These are phyloP conservation scores for Zygnema circumcarinatum DNA, from an alignment of 139 green algal species.

Conservation along the genomic window DNA sequence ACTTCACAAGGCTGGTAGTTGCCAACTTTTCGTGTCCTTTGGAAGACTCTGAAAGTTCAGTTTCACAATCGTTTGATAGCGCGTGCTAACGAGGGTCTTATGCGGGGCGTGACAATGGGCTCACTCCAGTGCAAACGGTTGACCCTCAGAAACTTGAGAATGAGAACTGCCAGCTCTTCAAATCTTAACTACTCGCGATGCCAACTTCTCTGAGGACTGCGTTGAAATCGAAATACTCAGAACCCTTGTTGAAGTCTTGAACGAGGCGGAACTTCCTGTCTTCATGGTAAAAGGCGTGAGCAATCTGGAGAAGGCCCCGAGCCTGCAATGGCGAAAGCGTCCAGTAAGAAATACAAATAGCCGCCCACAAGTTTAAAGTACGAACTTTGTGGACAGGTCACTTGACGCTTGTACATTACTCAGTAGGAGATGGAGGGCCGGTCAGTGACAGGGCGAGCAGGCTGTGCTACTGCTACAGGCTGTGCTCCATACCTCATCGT, in stretches of 20 bases:
- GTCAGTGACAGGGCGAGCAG: not conserved
- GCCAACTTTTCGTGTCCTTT: too few relatives aligned
- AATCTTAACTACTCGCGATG: conserved; percentile 34
- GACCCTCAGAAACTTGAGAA: too few relatives aligned
- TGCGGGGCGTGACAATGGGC: too few relatives aligned
- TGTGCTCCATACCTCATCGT: conserved; percentile 59
- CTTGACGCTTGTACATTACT: not conserved
- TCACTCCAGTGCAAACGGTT: too few relatives aligned
- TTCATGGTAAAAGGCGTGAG: conserved; percentile 36
- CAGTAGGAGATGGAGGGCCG: not conserved
- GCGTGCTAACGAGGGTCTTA: too few relatives aligned
- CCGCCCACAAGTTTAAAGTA: not conserved
- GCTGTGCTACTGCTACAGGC: not conserved
- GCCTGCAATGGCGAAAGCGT: not conserved
- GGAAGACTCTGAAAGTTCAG: too few relatives aligned
- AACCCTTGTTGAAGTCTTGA: conserved; percentile 44
- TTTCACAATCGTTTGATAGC: too few relatives aligned
- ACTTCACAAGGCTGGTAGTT: too few relatives aligned
- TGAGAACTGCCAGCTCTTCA: too few relatives aligned
- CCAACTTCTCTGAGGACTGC: conserved; percentile 32
- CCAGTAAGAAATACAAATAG: not conserved
- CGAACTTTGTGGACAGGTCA: not conserved
- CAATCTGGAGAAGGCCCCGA: not conserved
- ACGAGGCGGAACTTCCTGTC: conserved; percentile 23
- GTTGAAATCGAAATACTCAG: conserved; percentile 30